Conservation (phyloP, 2,329 filamentous ascomycete genomes). For the Apiospora hydei region DNA sequence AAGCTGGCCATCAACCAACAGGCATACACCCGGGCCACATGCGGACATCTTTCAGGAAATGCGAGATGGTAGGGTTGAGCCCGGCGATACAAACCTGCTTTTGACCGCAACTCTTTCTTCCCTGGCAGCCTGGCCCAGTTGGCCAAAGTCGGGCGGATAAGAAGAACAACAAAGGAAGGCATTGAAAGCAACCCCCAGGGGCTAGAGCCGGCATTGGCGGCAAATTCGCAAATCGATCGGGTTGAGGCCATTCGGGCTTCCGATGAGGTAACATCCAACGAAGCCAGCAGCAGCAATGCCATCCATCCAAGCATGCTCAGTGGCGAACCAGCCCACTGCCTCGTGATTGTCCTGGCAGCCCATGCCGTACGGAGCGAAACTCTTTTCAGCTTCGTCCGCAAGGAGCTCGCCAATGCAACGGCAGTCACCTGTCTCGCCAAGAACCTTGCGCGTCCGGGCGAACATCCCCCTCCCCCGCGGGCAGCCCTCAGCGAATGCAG, state of each 20-base stretch:
- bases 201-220: conserved; percentile 14
- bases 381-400: not conserved
- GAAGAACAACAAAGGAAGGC: not conserved
- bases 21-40: not conserved
- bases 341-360: not conserved
- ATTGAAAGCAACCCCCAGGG: not conserved
- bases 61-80: not conserved
- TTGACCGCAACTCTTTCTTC: conserved; percentile 2
- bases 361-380: conserved; percentile 8
- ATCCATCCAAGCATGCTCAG: not conserved
- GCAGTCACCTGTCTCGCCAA: conserved; percentile 5
- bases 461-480: not conserved
- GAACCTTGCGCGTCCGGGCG: conserved; percentile 4
- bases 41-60: not conserved
- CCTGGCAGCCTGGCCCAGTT: not conserved
- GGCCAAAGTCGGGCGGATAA: not conserved
- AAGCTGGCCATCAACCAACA: conserved; percentile 8
- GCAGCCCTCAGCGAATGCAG: not conserved
- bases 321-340: conserved; percentile 3
- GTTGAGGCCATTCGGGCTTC: conserved; percentile 16
- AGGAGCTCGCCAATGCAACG: conserved; percentile 2
- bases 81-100: conserved; percentile 5
- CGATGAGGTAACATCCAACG: not conserved
- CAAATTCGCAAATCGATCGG: conserved; percentile 10
- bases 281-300: not conserved